Evolutionary conservation across 2,329 filamentous ascomycete genomes (phyloP), one percentile per base, ranked within the genome.

Genomic region (Teratosphaeriaceae sp.): DNA sequence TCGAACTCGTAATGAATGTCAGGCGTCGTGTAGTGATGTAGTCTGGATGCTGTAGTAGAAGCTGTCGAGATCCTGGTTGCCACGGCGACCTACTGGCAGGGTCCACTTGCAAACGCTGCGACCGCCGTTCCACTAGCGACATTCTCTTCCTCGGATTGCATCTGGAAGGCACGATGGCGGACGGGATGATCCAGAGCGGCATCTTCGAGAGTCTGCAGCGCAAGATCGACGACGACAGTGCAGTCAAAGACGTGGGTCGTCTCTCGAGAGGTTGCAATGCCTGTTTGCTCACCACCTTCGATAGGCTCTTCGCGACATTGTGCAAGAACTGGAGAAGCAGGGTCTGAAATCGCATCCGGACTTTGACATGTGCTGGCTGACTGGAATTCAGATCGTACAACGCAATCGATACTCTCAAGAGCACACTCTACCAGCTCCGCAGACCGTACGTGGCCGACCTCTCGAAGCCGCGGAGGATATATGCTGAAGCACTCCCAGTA

Each of bases 171-270:
- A 38, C 38, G 24, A 51, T 52, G 47, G 46, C 48, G 13, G 62
- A 64, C 19, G 60, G 61, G 9, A 50, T 62, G 18, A 65, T 67
- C 24, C 62, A 67, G 19, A 64, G 67, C 2, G 66, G 66, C 7
- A 59, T 97, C 64, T 96, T 97, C 66, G 80, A 88, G 60, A 78
- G 84, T 56, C 81, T 98, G 48, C 90, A 96, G 67, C 72, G 77
- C 46, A 89, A 89, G 65, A 87, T 96, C 56, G 92, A 97, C 55
- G 84, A 94, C 65, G 92, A 97, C 63, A 76, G 79, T 7, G 73
- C 77, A 42, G 81, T 94, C 42, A 81, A 86, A 58, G 90, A 97
- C 62, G 78, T 81, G 15, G 12, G 44, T 37, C 7, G 35, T 38
- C n/a, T n/a, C n/a, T n/a, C 22, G 13, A 40, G 35, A 33, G 6